Percentiles rank a stretch among this genome's conserved stretches.
Evolutionary conservation across 306 rosid genomes (phyloP).

Genomic region (Pueraria montana): DNA sequence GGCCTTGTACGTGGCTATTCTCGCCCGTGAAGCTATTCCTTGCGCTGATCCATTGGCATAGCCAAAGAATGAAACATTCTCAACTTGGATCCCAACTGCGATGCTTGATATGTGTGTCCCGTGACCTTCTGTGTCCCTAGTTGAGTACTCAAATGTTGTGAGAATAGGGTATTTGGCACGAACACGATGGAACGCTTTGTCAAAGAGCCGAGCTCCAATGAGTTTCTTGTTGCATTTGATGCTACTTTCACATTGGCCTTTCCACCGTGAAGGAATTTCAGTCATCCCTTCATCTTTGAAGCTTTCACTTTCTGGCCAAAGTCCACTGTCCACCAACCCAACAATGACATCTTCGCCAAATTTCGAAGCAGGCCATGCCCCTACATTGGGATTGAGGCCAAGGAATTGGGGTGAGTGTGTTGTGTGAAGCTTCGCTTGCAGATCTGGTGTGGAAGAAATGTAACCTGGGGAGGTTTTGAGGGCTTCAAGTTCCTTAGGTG

Average conservation of each 20-base stretch:
- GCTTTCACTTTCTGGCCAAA: slow-evolving; percentile 1
- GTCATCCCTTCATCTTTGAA: slow-evolving; percentile 53
- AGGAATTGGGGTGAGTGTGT: slow-evolving; percentile 51
- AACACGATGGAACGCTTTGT: slow-evolving; percentile 60
- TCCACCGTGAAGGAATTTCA: slow-evolving; percentile 65
- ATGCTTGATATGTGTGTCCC: slow-evolving; percentile 79
- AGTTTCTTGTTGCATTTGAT: slow-evolving; percentile 75
- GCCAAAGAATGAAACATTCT: slow-evolving; percentile 64
- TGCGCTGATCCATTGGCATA: slow-evolving; percentile 62
- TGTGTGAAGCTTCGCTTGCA: slow-evolving; percentile 57
- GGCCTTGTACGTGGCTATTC: slow-evolving; percentile 71
- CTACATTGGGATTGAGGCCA: slow-evolving; percentile 53
- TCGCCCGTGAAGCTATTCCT: slow-evolving; percentile 68
- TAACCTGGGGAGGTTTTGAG: slow-evolving; percentile 61
- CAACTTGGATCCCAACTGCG: slow-evolving; percentile 60
- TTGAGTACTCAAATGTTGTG: slow-evolving; percentile 25
- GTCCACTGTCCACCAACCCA: neutral
- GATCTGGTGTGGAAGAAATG: slow-evolving; percentile 57
- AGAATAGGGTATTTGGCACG: slow-evolving; percentile 31
- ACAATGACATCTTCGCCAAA: slow-evolving; percentile 66
- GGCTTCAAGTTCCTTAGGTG: slow-evolving; percentile 62
- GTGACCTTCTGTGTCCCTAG: slow-evolving; percentile 55
- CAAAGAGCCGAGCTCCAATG: slow-evolving; percentile 72
- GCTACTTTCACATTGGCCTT: slow-evolving; percentile 65
- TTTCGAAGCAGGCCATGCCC: slow-evolving; percentile 59